Conservation (phyloP, 805 yeast species). For the Candida morakotiae region DNA sequence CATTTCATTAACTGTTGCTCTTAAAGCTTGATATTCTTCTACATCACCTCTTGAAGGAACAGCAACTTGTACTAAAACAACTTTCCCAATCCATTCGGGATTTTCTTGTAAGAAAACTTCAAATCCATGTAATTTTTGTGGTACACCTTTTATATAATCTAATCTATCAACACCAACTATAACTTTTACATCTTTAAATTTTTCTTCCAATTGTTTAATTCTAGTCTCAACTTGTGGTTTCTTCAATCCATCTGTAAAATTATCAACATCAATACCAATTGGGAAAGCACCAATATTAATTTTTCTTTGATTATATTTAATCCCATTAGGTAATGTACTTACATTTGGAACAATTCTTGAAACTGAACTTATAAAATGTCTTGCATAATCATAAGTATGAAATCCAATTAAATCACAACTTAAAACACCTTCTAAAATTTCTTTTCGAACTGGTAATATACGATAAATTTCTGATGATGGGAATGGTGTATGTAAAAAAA, state of each 20-base stretch:
- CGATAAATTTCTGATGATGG: constrained; percentile 96
- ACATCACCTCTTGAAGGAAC: constrained; percentile 98
- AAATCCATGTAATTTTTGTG: constrained; percentile 94
- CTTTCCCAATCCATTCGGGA: constrained; percentile 98
- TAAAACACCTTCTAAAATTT: constrained; percentile 85
- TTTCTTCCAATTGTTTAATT: constrained; percentile 52
- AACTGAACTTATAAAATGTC: constrained; percentile 90
- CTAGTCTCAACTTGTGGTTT: constrained; percentile 60
- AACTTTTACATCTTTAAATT: constrained; percentile 75
- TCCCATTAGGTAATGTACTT: constrained; percentile 87
- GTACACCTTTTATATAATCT: constrained; percentile 97
- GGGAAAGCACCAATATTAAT: constrained; percentile 96
- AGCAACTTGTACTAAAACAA: constrained; percentile 91
- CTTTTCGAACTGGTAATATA: constrained; percentile 91
- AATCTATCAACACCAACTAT: constrained; percentile 96
- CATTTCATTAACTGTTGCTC: constrained; percentile 92
- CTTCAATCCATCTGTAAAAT: constrained; percentile 75
- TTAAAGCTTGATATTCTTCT: constrained; percentile 90
- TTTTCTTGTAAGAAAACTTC: constrained; percentile 88
- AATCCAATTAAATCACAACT: constrained; percentile 95
- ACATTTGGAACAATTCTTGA: constrained; percentile 71
- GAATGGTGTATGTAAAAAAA: constrained; percentile 95
- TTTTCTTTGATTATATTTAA: constrained; percentile 68
- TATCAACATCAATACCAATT: constrained; percentile 96
- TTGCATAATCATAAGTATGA: constrained; percentile 98